A percentile compares a stretch with the other conserved stretches of the same genome.
phyloP scores from a whole-genome alignment of 495 filamentous ascomycete species.

The Glutinoglossum americanum region DNA sequence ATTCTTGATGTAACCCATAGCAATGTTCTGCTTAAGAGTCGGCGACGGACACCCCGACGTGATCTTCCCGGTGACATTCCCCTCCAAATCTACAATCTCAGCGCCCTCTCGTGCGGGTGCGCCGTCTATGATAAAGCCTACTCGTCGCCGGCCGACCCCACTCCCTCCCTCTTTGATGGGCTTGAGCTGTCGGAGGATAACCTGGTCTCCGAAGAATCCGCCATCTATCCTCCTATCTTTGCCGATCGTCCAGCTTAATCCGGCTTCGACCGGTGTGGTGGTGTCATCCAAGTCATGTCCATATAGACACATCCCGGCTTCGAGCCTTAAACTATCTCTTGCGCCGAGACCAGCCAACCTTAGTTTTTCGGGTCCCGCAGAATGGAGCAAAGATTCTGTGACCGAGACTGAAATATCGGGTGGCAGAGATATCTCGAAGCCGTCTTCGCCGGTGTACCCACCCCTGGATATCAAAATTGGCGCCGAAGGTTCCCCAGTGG shows the following conservation, averaged over 20 bases:
- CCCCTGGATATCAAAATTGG: slow-evolving; percentile 60
- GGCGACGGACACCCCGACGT: slow-evolving; percentile 85
- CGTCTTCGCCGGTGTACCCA: slow-evolving; percentile 94
- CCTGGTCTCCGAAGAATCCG: slow-evolving; percentile 49
- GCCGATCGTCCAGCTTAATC: slow-evolving; percentile 66
- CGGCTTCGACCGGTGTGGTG: slow-evolving; percentile 72
- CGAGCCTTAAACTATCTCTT: slow-evolving; percentile 75
- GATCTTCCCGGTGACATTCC: slow-evolving; percentile 36
- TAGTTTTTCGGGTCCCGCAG: slow-evolving; percentile 35
- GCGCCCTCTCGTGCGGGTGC: slow-evolving; percentile 82
- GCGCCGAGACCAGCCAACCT: slow-evolving; percentile 75
- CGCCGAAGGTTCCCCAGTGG: slow-evolving; percentile 22
- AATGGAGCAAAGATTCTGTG: slow-evolving; percentile 40
- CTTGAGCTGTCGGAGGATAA: slow-evolving; percentile 48
- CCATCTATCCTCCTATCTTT: slow-evolving; percentile 45
- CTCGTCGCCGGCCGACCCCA: slow-evolving; percentile 47
- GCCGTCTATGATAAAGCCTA: slow-evolving; percentile 68
- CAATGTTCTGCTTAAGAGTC: slow-evolving; percentile 67
- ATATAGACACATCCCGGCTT: slow-evolving; percentile 96
- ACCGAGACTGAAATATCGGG: slow-evolving; percentile 30
- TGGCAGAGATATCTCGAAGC: slow-evolving; percentile 84
- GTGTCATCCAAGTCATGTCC: slow-evolving; percentile 86
- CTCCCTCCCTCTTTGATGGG: slow-evolving; percentile 41
- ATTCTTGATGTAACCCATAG: slow-evolving; percentile 82
- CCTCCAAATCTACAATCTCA: slow-evolving; percentile 40